Percentiles rank a stretch among this genome's conserved stretches.
Conservation (phyloP, 192 early-diverging fungal species). For the Coemansia sp. region DNA sequence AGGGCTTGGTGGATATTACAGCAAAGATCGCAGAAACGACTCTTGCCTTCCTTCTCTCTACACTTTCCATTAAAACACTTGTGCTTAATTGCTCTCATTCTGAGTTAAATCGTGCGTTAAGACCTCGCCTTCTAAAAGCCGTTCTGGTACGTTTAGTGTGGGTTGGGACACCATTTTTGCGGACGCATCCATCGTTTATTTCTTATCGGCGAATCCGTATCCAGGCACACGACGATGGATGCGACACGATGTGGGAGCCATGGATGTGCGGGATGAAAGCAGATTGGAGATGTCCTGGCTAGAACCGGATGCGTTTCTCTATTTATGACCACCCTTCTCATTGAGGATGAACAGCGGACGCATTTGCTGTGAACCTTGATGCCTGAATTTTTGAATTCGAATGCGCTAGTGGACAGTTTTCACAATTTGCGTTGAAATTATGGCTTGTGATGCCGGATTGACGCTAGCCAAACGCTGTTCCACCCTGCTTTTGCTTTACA, state of each 20-base stretch:
- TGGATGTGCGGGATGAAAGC: not conserved
- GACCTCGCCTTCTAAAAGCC: conserved; percentile 20
- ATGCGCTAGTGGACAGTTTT: too few species aligned
- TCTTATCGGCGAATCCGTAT: not conserved
- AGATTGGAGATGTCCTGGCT: too few species aligned
- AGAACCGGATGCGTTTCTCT: too few species aligned
- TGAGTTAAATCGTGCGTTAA: conserved; percentile 56
- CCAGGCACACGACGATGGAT: not conserved
- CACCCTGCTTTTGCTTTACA: too few species aligned
- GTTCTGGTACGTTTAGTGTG: conserved; percentile 34
- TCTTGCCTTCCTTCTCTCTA: conserved; percentile 12
- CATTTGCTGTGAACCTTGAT: too few species aligned
- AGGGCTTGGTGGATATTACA: not conserved
- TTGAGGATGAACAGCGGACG: too few species aligned
- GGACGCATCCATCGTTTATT: not conserved
- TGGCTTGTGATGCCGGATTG: too few species aligned
- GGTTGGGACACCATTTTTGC: not conserved
- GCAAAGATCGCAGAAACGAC: not conserved
- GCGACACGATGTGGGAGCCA: not conserved
- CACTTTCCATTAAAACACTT: conserved; percentile 14
- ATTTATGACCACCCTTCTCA: too few species aligned
- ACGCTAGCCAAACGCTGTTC: too few species aligned
- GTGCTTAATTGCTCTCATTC: conserved; percentile 46
- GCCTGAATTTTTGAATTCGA: too few species aligned
- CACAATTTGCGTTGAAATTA: too few species aligned